phyloP scores from a whole-genome alignment of 2,329 filamentous ascomycete species.

The Fusarium agapanthi region DNA sequence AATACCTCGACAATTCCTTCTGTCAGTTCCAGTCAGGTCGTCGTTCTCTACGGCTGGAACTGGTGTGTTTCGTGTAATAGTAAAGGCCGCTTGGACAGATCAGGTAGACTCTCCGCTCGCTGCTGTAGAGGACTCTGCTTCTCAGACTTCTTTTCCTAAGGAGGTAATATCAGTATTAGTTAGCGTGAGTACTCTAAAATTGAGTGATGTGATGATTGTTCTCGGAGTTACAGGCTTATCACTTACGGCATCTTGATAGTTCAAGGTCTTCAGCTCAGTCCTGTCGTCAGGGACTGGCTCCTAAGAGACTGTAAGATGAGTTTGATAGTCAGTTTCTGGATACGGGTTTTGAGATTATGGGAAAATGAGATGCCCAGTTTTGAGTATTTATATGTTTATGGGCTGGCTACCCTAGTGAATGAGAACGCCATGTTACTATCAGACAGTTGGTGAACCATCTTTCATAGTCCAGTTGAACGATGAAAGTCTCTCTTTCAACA shows the following conservation, averaged over 20 bases:
- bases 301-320: not conserved
- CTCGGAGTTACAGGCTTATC: not conserved
- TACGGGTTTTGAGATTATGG: not conserved
- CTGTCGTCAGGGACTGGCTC: no score
- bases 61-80: not conserved
- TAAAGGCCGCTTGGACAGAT: not conserved
- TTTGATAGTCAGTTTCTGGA: not conserved
- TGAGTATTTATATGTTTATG: not conserved
- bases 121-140: not conserved
- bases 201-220: not conserved
- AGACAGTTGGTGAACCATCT: not conserved
- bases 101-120: not conserved
- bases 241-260: not conserved
- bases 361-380: not conserved
- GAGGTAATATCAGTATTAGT: not conserved
- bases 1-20: not conserved
- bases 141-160: not conserved
- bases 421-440: no score
- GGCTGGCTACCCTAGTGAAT: not conserved
- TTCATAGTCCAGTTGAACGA: not conserved
- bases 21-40: not conserved
- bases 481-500: not conserved
- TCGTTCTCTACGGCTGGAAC: not conserved
- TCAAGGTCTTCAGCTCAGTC: not conserved
- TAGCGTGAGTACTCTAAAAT: not conserved